These are phyloP conservation scores for Chamaenerion angustifolium DNA, from an alignment of 345 rosid genomes.

Conservation along the genomic window DNA sequence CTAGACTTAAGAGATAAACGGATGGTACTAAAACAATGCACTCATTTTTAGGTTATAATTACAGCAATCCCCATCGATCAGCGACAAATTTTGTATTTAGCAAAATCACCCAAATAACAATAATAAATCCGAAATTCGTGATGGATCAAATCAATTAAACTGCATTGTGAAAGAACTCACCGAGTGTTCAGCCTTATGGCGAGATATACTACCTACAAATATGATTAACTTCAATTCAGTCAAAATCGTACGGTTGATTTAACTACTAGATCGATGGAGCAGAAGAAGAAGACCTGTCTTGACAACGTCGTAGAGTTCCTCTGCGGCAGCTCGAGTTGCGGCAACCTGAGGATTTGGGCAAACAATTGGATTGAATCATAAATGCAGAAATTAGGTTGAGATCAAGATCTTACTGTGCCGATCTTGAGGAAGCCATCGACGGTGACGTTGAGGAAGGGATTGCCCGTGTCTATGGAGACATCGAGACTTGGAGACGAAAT, in stretches of 20 bases:
- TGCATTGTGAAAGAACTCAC: slow-evolving; percentile 13
- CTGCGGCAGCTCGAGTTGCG: slow-evolving; percentile 40
- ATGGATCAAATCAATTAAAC: background rate
- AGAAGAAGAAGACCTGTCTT: slow-evolving; percentile 30
- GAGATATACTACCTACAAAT: slow-evolving; percentile 45
- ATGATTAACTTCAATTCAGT: background rate
- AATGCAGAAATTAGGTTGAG: background rate
- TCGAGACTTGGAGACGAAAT: slow-evolving; percentile 50
- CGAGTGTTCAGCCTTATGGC: slow-evolving; percentile 26
- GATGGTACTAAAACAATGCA: no score
- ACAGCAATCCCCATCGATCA: no score
- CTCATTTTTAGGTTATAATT: no score
- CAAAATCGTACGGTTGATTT: no score
- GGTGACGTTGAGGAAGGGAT: slow-evolving; percentile 55
- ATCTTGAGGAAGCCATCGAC: slow-evolving; percentile 81
- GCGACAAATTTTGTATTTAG: no score
- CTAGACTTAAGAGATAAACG: no score
- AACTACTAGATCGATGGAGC: no score
- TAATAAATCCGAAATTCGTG: no score
- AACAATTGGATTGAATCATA: background rate
- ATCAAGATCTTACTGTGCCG: slow-evolving; percentile 38
- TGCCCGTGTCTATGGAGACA: slow-evolving; percentile 57
- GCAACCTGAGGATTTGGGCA: slow-evolving; percentile 37
- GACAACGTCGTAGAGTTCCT: slow-evolving; percentile 42
- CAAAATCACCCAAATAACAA: no score